Conservation (phyloP, 345 rosid species). For the Mangifera indica region DNA sequence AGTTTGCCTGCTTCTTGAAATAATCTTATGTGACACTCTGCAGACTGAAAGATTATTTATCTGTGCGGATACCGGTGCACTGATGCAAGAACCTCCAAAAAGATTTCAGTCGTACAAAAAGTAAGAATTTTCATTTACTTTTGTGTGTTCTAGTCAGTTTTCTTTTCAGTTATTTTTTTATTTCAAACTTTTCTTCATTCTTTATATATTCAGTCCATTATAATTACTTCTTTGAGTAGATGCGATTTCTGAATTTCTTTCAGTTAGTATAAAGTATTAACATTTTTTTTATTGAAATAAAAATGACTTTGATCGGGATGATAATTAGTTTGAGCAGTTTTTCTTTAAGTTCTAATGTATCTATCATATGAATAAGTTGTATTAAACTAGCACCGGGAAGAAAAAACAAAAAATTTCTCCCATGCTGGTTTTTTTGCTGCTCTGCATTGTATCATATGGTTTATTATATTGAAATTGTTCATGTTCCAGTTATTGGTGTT, state of each 20-base stretch:
- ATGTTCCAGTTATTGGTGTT: slow-evolving; percentile 2
- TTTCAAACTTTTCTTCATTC: not conserved
- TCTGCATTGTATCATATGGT: not conserved
- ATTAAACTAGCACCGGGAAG: not conserved
- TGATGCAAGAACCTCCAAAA: slow-evolving; percentile 62
- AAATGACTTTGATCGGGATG: not conserved
- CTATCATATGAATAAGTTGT: not conserved
- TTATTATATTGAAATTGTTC: not conserved
- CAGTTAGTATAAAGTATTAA: not conserved
- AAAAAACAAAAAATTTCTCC: not conserved
- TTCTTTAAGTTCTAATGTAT: not conserved
- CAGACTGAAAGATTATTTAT: slow-evolving; percentile 90
- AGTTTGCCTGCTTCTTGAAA: slow-evolving; percentile 5
- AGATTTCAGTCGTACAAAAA: slow-evolving; percentile 64
- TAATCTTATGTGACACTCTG: slow-evolving; percentile 14
- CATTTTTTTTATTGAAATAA: not conserved
- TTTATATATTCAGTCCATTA: not conserved
- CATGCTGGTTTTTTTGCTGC: not conserved
- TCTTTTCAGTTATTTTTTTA: not conserved
- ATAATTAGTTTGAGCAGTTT: slow-evolving; percentile 2
- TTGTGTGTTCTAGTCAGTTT: slow-evolving; percentile 1
- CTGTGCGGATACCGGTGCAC: slow-evolving; percentile 90
- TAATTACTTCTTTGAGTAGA: not conserved
- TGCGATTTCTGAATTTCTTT: not conserved
- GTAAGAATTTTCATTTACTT: slow-evolving; percentile 39